Percentiles rank a stretch among this genome's conserved stretches.
Evolutionary conservation across 1,284 basidiomycete genomes (phyloP).

Genomic region (Rhodotorula sp.): DNA sequence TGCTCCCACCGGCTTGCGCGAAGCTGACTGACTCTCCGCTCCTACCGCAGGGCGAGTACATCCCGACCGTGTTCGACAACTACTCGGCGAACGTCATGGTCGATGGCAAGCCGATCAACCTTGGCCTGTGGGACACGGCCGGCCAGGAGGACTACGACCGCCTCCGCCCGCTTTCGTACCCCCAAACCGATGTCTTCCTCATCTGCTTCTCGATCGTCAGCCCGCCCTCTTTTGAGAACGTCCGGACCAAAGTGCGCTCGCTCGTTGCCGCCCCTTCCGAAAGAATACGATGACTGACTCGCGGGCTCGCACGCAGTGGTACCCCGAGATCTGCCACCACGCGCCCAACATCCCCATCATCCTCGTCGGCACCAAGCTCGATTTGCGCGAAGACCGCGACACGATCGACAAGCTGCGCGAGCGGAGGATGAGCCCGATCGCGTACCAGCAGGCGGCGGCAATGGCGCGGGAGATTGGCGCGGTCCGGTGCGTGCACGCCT

Average conservation of each 20-base stretch:
- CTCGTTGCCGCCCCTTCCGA: background rate
- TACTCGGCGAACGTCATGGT: slow-evolving; percentile 86
- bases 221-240: slow-evolving; percentile 97
- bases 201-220: slow-evolving; percentile 98
- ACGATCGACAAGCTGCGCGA: slow-evolving; percentile 92
- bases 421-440: slow-evolving; percentile 90
- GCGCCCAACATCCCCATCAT: slow-evolving; percentile 90
- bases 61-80: slow-evolving; percentile 94
- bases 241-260: slow-evolving; percentile 81
- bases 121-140: slow-evolving; percentile 98
- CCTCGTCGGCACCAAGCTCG: slow-evolving; percentile 96
- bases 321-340: slow-evolving; percentile 94
- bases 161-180: slow-evolving; percentile 95
- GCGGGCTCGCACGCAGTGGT: slow-evolving; percentile 67
- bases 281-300: background rate
- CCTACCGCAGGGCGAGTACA: slow-evolving; percentile 78
- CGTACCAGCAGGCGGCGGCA: slow-evolving; percentile 82
- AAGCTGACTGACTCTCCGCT: background rate
- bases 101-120: slow-evolving; percentile 95
- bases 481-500: slow-evolving; percentile 55
- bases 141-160: slow-evolving; percentile 99
- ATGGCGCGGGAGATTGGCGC: slow-evolving; percentile 95
- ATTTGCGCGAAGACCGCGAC: slow-evolving; percentile 89
- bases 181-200: slow-evolving; percentile 98
- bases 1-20: background rate